Conservation (phyloP, 768 basidiomycete genomes). For the Naganishia kalamii region DNA sequence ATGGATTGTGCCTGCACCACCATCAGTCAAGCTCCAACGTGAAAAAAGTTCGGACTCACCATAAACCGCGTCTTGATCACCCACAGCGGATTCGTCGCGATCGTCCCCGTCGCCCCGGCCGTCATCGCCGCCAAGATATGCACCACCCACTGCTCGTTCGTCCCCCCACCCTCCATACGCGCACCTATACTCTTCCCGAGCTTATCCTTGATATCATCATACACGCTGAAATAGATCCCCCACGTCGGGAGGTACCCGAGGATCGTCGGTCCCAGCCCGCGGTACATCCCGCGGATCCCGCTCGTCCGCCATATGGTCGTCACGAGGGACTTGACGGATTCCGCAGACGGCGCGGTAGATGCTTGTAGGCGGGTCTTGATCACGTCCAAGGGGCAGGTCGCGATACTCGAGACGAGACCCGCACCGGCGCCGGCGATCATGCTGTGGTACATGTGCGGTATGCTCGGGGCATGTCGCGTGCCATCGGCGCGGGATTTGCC, state of each 20-base stretch:
- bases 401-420: conserved; percentile 82
- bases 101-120: conserved; percentile 86
- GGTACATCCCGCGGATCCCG: conserved; percentile 83
- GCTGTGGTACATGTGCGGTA: conserved; percentile 43
- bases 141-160: conserved; percentile 26
- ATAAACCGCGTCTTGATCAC: conserved; percentile 99
- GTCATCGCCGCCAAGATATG: conserved; percentile 94
- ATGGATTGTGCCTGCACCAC: conserved; percentile 68
- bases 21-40: neutral
- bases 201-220: conserved; percentile 83
- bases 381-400: conserved; percentile 95
- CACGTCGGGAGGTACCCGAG: conserved; percentile 96
- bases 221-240: conserved; percentile 98
- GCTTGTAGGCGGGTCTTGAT: conserved; percentile 97
- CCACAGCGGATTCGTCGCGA: conserved; percentile 94
- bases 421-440: conserved; percentile 82
- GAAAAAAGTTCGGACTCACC: conserved; percentile 54
- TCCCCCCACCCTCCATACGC: neutral
- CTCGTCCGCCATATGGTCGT: conserved; percentile 57
- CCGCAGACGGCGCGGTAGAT: conserved; percentile 69
- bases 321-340: conserved; percentile 64
- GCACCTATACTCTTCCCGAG: conserved; percentile 46
- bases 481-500: neutral
- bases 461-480: conserved; percentile 7
- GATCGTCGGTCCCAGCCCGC: conserved; percentile 94